Conservation (phyloP, 176 grass and related monocot species). For the Phoenix roebelenii region DNA sequence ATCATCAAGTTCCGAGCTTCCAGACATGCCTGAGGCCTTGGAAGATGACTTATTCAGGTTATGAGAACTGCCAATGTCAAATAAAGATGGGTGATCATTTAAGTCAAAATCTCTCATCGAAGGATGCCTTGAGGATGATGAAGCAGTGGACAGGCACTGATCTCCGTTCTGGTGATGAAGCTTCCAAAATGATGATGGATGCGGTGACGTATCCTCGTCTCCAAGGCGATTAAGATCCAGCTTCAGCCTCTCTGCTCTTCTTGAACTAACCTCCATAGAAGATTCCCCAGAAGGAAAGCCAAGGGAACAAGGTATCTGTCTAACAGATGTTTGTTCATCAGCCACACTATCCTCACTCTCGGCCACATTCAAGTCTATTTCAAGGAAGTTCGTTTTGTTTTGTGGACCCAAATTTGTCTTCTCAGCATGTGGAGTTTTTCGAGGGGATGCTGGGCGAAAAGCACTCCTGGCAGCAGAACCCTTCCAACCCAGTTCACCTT, state of each 20-base stretch:
- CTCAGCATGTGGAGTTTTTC: constrained; percentile 5
- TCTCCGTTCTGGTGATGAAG: constrained; percentile 7
- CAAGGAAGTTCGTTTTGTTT: constrained; percentile 1
- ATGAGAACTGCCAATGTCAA: not conserved
- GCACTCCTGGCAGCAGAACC: constrained; percentile 13
- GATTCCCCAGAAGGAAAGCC: constrained; percentile 4
- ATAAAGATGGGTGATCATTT: not conserved
- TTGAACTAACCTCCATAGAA: constrained; percentile 9
- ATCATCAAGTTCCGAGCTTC: not conserved
- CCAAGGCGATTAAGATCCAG: constrained; percentile 16
- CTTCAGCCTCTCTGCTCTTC: constrained; percentile 1
- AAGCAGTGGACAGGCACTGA: not conserved
- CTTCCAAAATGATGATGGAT: not conserved
- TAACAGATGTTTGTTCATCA: not conserved
- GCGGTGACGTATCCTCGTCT: constrained; percentile 6
- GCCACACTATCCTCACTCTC: not conserved
- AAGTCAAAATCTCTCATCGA: not conserved
- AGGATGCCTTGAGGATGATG: not conserved
- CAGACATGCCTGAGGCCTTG: not conserved
- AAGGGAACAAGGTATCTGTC: not conserved
- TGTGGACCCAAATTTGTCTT: not conserved
- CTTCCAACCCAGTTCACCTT: constrained; percentile 18
- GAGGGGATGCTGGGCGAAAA: constrained; percentile 10
- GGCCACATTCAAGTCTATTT: constrained; percentile 9
- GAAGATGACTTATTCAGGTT: not conserved